phyloP scores from a whole-genome alignment of 352 stramenopile genomes.

The Nothophytophthora sp. region DNA sequence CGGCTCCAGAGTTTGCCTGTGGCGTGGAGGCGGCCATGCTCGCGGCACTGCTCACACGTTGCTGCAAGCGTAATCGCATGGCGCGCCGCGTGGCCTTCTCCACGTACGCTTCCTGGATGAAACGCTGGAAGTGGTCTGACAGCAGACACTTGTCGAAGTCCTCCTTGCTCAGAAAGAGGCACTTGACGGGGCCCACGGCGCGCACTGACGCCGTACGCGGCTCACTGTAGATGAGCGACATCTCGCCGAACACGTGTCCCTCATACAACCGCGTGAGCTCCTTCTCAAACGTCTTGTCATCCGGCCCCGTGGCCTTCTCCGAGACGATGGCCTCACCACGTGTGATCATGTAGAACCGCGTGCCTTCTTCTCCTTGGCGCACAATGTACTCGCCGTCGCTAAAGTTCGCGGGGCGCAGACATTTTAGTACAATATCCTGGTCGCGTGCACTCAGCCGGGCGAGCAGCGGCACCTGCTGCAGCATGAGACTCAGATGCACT shows the following conservation, averaged over 20 bases:
- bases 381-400: conserved; percentile 89
- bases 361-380: conserved; percentile 86
- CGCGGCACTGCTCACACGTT: conserved; percentile 41
- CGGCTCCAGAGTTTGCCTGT: conserved; percentile 17
- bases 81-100: conserved; percentile 83
- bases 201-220: conserved; percentile 82
- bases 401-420: conserved; percentile 83
- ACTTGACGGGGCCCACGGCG: conserved; percentile 81
- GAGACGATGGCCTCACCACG: conserved; percentile 82
- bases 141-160: conserved; percentile 88
- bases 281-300: conserved; percentile 59
- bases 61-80: conserved; percentile 77
- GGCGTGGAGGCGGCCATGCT: conserved; percentile 9
- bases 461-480: conserved; percentile 84
- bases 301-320: conserved; percentile 48
- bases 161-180: conserved; percentile 84
- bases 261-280: conserved; percentile 87
- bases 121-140: conserved; percentile 83
- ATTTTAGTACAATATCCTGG: conserved; percentile 82
- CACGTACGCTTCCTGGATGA: conserved; percentile 87
- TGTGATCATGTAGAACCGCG: conserved; percentile 91
- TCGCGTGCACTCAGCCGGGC: conserved; percentile 68
- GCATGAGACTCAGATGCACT: conserved; percentile 87
- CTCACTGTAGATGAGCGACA: conserved; percentile 89
- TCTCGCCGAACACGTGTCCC: conserved; percentile 89